Conservation (phyloP, 2,329 filamentous ascomycete genomes). For the Colletotrichum sp. region DNA sequence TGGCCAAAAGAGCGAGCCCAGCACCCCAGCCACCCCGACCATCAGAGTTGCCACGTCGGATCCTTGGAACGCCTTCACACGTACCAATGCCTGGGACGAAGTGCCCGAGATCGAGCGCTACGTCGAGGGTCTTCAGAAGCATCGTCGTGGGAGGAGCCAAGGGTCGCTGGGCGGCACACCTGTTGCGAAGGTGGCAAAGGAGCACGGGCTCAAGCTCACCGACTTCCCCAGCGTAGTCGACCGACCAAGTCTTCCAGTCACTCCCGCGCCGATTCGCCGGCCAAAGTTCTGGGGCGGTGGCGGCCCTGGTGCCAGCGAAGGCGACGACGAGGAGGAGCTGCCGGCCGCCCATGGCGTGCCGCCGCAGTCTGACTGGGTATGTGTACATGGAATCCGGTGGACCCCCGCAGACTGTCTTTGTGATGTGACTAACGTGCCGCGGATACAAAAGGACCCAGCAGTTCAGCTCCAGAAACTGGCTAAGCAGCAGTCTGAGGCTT, state of each 20-base stretch:
- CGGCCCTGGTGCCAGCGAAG: constrained; percentile 45
- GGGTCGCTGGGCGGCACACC: constrained; percentile 22
- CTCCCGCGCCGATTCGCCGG: constrained; percentile 79
- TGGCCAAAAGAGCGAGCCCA: constrained; percentile 42
- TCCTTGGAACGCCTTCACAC: constrained; percentile 76
- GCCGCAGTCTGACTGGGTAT: constrained; percentile 92
- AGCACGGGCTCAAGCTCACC: constrained; percentile 70
- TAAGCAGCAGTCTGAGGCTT: constrained; percentile 66
- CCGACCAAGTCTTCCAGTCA: constrained; percentile 87
- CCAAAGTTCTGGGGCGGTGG: constrained; percentile 69
- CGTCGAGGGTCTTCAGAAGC: constrained; percentile 76
- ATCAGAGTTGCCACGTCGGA: constrained; percentile 54
- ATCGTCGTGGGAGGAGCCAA: constrained; percentile 45
- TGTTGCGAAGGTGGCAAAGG: constrained; percentile 27
- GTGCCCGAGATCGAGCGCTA: constrained; percentile 88
- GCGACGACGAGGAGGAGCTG: constrained; percentile 63
- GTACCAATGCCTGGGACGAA: constrained; percentile 91
- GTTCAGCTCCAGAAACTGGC: constrained; percentile 74
- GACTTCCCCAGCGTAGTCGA: constrained; percentile 87
- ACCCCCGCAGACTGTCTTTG: constrained; percentile 58
- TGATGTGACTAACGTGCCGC: constrained; percentile 59
- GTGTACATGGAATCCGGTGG: constrained; percentile 65
- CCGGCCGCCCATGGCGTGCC: constrained; percentile 84
- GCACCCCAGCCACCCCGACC: constrained; percentile 55
- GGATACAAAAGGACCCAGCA: constrained; percentile 68